These are phyloP conservation scores for Alopecurus myosuroides DNA, from an alignment of 176 grass and related monocot genomes.

Conservation along the genomic window DNA sequence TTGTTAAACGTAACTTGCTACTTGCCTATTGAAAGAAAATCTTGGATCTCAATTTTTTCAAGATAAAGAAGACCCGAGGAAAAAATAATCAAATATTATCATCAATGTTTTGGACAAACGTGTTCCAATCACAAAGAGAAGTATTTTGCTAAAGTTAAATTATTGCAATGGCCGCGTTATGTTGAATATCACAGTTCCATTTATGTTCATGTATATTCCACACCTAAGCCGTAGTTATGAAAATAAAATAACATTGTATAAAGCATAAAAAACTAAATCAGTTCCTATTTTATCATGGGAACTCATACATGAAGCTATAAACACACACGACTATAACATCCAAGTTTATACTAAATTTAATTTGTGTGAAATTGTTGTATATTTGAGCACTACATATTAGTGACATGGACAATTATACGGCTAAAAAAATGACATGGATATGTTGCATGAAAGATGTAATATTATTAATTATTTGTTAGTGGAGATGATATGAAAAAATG, in stretches of 20 bases:
- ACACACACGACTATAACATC: too few species aligned
- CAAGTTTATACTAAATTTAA: too few species aligned
- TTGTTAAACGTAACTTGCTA: not conserved
- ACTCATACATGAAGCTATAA: too few species aligned
- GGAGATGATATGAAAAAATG: too few species aligned
- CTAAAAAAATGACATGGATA: too few species aligned
- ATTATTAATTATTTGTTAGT: too few species aligned
- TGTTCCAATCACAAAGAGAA: not conserved
- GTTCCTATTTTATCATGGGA: too few species aligned
- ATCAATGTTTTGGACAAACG: not conserved
- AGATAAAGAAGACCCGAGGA: slow-evolving; percentile 14
- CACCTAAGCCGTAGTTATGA: not conserved
- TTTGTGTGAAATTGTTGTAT: too few species aligned
- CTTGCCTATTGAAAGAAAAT: not conserved
- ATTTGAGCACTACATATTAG: too few species aligned
- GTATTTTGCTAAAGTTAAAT: not conserved
- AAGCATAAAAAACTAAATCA: not conserved
- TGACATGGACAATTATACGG: too few species aligned
- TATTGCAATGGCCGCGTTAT: not conserved
- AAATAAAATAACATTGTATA: not conserved
- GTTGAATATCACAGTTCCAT: not conserved
- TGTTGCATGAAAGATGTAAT: too few species aligned
- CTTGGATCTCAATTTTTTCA: not conserved
- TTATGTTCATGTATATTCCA: not conserved
- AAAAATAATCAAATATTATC: not conserved